These are phyloP conservation scores for Nannizzia gypsea DNA, from an alignment of 2,329 filamentous ascomycete species.

Conservation along the genomic window DNA sequence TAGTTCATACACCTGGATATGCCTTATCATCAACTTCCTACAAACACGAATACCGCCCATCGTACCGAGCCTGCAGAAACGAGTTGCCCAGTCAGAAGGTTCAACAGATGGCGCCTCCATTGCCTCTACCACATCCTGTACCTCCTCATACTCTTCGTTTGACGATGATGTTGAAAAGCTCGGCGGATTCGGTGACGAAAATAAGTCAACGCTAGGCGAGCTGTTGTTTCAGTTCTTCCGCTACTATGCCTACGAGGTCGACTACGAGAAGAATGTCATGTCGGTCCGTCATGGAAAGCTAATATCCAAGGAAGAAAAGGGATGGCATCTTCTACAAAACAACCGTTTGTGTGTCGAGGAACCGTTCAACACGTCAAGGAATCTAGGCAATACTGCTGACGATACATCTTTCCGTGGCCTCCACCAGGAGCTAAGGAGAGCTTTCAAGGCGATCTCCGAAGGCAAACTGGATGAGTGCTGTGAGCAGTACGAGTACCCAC, in stretches of 20 bases:
- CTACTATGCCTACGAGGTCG: constrained; percentile 84
- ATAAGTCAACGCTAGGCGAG: constrained; percentile 70
- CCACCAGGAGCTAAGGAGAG: constrained; percentile 76
- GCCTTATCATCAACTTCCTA: constrained; percentile 91
- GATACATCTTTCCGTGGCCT: constrained; percentile 87
- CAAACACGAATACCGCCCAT: constrained; percentile 77
- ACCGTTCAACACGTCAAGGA: constrained; percentile 80
- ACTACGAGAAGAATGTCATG: constrained; percentile 73
- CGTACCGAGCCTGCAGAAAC: constrained; percentile 70
- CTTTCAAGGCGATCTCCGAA: constrained; percentile 69
- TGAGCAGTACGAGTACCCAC: constrained; percentile 77
- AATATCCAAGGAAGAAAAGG: constrained; percentile 71
- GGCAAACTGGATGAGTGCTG: constrained; percentile 74
- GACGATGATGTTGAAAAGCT: constrained; percentile 73
- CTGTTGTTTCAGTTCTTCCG: constrained; percentile 94
- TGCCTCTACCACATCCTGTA: neutral
- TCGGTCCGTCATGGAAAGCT: constrained; percentile 74
- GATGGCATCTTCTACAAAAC: constrained; percentile 68
- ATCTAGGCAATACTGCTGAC: constrained; percentile 91
- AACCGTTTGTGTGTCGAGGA: constrained; percentile 91
- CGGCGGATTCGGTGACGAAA: constrained; percentile 60
- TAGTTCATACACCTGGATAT: constrained; percentile 99
- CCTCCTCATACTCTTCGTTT: constrained; percentile 44
- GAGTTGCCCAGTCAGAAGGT: constrained; percentile 39
- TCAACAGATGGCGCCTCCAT: constrained; percentile 53